A percentile compares a stretch with the other conserved stretches of the same genome.
These are phyloP conservation scores for Sonneratia alba DNA, from an alignment of 345 rosid species.

Conservation along the genomic window DNA sequence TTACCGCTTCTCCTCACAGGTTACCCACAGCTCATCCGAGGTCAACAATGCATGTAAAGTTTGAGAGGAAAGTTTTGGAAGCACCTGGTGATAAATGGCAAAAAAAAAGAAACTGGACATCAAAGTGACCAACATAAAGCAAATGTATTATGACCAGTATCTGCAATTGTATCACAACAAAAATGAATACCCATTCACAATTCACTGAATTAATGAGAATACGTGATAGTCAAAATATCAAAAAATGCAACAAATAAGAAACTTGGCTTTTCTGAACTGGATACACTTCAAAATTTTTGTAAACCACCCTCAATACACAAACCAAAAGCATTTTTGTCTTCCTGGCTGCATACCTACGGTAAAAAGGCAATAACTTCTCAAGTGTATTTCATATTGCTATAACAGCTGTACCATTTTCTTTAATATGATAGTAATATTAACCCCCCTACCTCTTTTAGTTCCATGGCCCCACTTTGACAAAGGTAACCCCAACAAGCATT, in stretches of 20 bases:
- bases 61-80: slow-evolving; percentile 85
- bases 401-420: neutral
- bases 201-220: neutral
- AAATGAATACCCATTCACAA: neutral
- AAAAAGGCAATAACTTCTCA: neutral
- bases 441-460: slow-evolving; percentile 66
- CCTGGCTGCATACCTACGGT: neutral
- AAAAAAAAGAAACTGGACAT: neutral
- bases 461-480: slow-evolving; percentile 91
- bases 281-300: neutral
- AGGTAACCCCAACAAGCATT: slow-evolving; percentile 98
- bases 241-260: neutral
- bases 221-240: neutral
- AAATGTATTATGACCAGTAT: neutral
- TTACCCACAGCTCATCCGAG: slow-evolving; percentile 89
- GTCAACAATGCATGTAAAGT: slow-evolving; percentile 88
- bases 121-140: neutral
- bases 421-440: neutral
- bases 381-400: neutral
- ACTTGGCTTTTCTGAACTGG: neutral
- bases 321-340: neutral
- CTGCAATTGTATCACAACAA: neutral
- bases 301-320: neutral
- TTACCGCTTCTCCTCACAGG: slow-evolving; percentile 90
- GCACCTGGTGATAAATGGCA: slow-evolving; percentile 37